Evolutionary conservation across 2,329 filamentous ascomycete genomes (phyloP), one percentile per base, ranked within the genome.

Genomic region (Alternaria sp.): DNA sequence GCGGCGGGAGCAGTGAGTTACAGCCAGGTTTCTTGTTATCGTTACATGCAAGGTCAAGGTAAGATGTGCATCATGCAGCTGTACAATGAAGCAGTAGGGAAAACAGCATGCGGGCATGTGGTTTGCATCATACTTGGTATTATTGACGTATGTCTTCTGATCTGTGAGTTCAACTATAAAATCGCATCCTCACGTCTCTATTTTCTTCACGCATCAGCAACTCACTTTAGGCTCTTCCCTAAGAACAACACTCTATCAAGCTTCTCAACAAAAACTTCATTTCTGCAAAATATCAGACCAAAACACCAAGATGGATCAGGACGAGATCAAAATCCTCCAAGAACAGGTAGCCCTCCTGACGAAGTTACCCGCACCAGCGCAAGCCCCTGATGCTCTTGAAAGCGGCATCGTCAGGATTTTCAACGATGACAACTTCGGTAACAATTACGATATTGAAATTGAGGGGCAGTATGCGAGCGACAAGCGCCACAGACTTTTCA

Each of bases 41-140:
- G 17, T 17, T 17, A 17, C 17, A 17, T 17, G 17, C 17, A 17
- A 17, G 17, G 17, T 17, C 17, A 17, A 17, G 17, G 17, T 17
- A 17, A 17, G 17, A 2, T 2, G 2, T 17, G 17, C 17, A 17
- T 1, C 17, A 17, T 17, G 17, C 17, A 17, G 17, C 17, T 17
- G 17, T 17, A 17, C 17, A 17, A 17, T 2, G 17, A 2, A 17
- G 2, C 17, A 17, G 17, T 17, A 17, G 17, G 2, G 17, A 2
- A 1, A 17, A 17, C 17, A 17, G 17, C 17, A 17, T 17, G 17
- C 17, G 17, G 17, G 17, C 2, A 17, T 17, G 17, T 17, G 17
- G 1, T 17, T 1, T 17, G 1, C 17, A 2, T 17, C 17, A 17
- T 17, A 1, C 17, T 2, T 2, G 2, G 17, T 17, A 2, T 17